Percentiles rank a stretch among this genome's conserved stretches.
phyloP scores from a whole-genome alignment of 768 basidiomycete genomes.

The Baorangia bicolor region DNA sequence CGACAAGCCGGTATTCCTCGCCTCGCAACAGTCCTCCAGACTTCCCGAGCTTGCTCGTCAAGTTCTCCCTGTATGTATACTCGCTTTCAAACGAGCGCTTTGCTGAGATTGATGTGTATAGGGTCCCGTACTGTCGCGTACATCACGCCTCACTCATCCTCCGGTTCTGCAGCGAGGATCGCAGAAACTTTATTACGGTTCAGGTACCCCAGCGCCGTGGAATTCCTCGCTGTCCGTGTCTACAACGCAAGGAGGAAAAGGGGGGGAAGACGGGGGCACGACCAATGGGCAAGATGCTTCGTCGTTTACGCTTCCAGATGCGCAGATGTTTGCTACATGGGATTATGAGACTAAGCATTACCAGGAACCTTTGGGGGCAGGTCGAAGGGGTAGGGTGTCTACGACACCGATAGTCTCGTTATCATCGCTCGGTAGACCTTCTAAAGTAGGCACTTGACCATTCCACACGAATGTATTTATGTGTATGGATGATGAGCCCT shows the following conservation, averaged over 20 bases:
- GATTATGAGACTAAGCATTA: constrained; percentile 45
- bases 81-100: neutral
- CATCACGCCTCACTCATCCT: constrained; percentile 64
- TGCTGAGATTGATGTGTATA: constrained; percentile 27
- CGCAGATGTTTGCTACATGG: constrained; percentile 52
- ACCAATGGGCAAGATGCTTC: constrained; percentile 25
- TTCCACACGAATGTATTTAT: neutral
- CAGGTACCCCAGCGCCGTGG: constrained; percentile 44
- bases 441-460: constrained; percentile 21
- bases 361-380: constrained; percentile 35
- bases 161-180: constrained; percentile 52
- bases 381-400: constrained; percentile 29
- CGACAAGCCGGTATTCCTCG: constrained; percentile 59
- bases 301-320: constrained; percentile 42
- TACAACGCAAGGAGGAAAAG: constrained; percentile 20
- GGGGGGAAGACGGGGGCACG: constrained; percentile 21
- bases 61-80: constrained; percentile 60
- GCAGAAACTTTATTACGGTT: constrained; percentile 42
- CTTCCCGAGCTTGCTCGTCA: constrained; percentile 66
- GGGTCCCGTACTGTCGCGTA: constrained; percentile 56
- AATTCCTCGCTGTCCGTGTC: constrained; percentile 34
- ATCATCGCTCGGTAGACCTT: constrained; percentile 20
- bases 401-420: constrained; percentile 19
- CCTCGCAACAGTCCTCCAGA: constrained; percentile 61
- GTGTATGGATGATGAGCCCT: neutral